phyloP scores from a whole-genome alignment of 148 eudicot genomes.

The Vaccinium vitisidaea region DNA sequence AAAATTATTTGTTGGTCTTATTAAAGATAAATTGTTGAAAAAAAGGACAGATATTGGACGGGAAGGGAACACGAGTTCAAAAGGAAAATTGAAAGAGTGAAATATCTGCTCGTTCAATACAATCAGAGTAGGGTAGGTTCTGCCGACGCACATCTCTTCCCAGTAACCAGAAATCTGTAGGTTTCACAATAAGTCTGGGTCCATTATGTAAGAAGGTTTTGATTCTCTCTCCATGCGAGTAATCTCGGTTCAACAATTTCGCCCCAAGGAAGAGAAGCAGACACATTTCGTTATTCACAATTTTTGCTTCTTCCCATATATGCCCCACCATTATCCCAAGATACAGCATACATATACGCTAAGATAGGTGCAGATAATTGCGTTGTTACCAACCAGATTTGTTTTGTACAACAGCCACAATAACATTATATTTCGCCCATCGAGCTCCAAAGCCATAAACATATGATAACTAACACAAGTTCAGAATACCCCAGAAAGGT shows the following conservation, averaged over 20 bases:
- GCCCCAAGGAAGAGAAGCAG: neutral
- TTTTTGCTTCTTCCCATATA: neutral
- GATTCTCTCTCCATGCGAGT: too few species aligned
- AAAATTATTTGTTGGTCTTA: neutral
- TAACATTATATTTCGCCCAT: neutral
- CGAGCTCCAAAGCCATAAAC: neutral
- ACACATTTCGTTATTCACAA: neutral
- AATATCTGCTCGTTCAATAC: too few species aligned
- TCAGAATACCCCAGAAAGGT: neutral
- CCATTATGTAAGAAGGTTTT: too few species aligned
- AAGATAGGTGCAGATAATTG: neutral
- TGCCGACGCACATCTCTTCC: too few species aligned
- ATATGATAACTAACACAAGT: neutral
- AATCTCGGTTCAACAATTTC: too few species aligned
- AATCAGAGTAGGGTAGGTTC: too few species aligned
- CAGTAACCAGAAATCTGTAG: too few species aligned
- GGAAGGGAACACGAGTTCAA: too few species aligned
- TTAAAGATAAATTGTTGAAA: neutral
- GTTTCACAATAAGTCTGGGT: too few species aligned
- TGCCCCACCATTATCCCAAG: neutral
- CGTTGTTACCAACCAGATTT: neutral
- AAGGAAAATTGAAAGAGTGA: too few species aligned
- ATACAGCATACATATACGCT: neutral
- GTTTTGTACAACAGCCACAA: neutral
- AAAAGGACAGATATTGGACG: too few species aligned